These are phyloP conservation scores for Abrus pulchellus DNA, from an alignment of 306 rosid species.

Conservation along the genomic window DNA sequence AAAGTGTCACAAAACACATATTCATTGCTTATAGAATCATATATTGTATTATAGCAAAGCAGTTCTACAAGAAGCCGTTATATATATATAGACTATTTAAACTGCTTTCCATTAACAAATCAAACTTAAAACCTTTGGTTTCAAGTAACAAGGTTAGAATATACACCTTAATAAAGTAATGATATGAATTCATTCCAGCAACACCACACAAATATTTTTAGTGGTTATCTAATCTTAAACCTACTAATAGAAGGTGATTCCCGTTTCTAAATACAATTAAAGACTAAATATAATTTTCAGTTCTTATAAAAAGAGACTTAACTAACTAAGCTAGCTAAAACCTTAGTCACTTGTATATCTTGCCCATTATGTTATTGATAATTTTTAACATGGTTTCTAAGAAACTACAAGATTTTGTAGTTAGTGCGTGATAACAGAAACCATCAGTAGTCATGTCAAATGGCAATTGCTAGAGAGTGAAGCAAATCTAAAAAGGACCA, in stretches of 20 bases:
- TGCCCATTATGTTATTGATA: constrained; percentile 4
- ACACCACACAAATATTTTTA: not conserved
- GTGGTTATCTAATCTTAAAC: constrained; percentile 4
- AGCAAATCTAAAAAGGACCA: constrained; percentile 12
- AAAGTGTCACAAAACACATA: constrained; percentile 24
- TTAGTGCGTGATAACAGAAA: constrained; percentile 1
- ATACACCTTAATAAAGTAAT: constrained; percentile 26
- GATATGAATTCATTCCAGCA: constrained; percentile 15
- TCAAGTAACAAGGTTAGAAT: constrained; percentile 46
- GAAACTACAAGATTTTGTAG: not conserved
- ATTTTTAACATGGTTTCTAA: not conserved
- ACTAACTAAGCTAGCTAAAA: constrained; percentile 19
- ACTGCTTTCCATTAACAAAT: constrained; percentile 39
- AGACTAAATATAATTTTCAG: not conserved
- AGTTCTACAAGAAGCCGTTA: constrained; percentile 46
- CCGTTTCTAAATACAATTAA: constrained; percentile 1
- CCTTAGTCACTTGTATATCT: constrained; percentile 1
- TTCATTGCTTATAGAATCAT: constrained; percentile 45
- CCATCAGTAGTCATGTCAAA: constrained; percentile 21
- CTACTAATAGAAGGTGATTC: constrained; percentile 15
- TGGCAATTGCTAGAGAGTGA: constrained; percentile 11
- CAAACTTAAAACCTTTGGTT: constrained; percentile 49
- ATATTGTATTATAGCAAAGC: constrained; percentile 40
- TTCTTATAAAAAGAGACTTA: not conserved
- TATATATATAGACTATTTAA: not conserved